Evolutionary conservation across 1,284 basidiomycete species (phyloP), one percentile per base, ranked within the genome.

Genomic region (Hortiboletus rubellus): DNA sequence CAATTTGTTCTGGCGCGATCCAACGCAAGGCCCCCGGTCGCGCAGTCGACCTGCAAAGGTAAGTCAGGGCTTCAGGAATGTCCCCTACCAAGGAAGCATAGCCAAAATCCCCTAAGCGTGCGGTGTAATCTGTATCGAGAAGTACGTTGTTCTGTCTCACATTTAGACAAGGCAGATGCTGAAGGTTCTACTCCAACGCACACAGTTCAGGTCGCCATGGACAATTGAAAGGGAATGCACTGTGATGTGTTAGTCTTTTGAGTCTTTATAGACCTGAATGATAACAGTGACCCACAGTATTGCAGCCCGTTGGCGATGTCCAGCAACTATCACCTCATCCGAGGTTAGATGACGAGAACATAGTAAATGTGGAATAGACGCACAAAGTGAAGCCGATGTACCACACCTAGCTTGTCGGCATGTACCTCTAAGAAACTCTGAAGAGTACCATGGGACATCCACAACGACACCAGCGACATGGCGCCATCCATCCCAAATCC

Each of bases 1-100:
- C 33, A 12, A 34, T 10, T 9, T 33, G 31, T 10, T 33, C 31
- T 33, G 31, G 31, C 10, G 31, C 31, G 9, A 33, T 33, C 31
- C 31, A 33, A 10, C 9, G 31, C 31, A 33, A 10, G 31, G 31
- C 31, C 10, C 31, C 31, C 9, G 31, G 31, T 33, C 31, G 31
- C 9, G 31, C 9, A 9, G 31, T 33, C 2, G 31, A 33, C 9
- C 31, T 33, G 2, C 10, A 10, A 10, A 33, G 31, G 10, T 33
- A 33, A 24, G 12, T 11, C 24, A 50, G 24, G 11, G 51, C 46
- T 36, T 48, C 46, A 3, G 46, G 46, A 8, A 37, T 48, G 3
- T 17, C 27, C 12, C 46, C 46, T 10, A 37, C 46, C 34, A 48
- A 27, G 3, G 36, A 48, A 48, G 46, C 46, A n/a, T 48, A 37